These are phyloP conservation scores for Neoboletus brunneissimus DNA, from an alignment of 768 basidiomycete genomes.

Conservation along the genomic window DNA sequence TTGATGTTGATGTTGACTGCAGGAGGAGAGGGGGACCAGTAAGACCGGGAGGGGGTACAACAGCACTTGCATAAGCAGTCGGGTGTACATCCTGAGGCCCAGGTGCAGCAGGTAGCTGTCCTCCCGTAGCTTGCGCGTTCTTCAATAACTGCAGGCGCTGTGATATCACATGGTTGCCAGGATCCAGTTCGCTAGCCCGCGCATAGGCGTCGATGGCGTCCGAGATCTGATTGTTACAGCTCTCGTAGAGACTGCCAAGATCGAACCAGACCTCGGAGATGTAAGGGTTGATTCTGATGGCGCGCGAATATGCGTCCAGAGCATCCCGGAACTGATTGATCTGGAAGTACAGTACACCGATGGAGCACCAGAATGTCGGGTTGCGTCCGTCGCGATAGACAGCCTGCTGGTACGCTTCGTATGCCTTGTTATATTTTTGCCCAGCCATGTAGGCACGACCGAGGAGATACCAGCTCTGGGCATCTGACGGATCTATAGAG, in stretches of 20 bases:
- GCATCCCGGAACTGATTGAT: conserved; percentile 99
- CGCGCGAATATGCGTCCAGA: conserved; percentile 97
- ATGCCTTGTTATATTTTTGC: conserved; percentile 98
- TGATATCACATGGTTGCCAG: conserved; percentile 76
- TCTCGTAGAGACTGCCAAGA: conserved; percentile 94
- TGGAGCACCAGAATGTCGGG: conserved; percentile 99
- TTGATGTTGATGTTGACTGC: conserved; percentile 39
- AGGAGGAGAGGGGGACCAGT: conserved; percentile 65
- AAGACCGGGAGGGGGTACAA: conserved; percentile 67
- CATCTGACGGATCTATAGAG: conserved; percentile 81
- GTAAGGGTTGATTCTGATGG: conserved; percentile 98
- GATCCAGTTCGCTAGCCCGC: conserved; percentile 91
- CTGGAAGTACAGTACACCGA: conserved; percentile 98
- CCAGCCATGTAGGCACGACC: conserved; percentile 99
- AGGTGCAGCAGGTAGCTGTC: conserved; percentile 80
- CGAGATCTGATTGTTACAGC: conserved; percentile 97
- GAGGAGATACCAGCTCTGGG: conserved; percentile 98
- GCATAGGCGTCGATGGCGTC: conserved; percentile 99
- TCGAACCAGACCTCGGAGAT: conserved; percentile 85
- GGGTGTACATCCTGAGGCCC: conserved; percentile 96
- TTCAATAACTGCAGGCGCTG: conserved; percentile 76
- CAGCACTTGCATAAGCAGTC: conserved; percentile 83
- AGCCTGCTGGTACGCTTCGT: conserved; percentile 98
- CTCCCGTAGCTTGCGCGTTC: conserved; percentile 73
- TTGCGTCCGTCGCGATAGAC: conserved; percentile 99